These are phyloP conservation scores for Lathyrus tuberosus DNA, from an alignment of 306 rosid genomes.

Conservation along the genomic window DNA sequence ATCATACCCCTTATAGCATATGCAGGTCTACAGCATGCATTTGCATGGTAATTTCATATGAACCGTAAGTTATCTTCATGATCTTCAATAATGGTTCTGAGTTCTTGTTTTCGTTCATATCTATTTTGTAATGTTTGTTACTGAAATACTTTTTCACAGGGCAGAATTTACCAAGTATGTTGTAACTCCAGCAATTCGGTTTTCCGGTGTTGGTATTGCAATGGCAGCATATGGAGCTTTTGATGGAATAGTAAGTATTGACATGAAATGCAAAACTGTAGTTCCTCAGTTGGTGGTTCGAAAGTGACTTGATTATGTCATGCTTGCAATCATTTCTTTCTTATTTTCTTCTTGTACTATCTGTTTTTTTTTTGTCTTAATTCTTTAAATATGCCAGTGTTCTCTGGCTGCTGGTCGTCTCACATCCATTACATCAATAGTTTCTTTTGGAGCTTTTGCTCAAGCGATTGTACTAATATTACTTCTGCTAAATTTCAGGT, in stretches of 20 bases:
- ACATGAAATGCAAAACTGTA: constrained; percentile 21
- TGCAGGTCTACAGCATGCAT: constrained; percentile 94
- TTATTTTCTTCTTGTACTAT: too few species aligned
- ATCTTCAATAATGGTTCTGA: too few species aligned
- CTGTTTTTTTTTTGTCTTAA: not conserved
- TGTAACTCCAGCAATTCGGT: constrained; percentile 78
- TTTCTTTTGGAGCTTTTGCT: constrained; percentile 60
- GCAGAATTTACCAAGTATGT: constrained; percentile 77
- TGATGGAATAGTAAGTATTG: constrained; percentile 81
- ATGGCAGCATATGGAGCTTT: constrained; percentile 94
- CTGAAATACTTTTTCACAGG: constrained; percentile 50
- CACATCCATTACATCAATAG: constrained; percentile 65
- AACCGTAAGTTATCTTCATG: too few species aligned
- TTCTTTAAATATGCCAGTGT: constrained; percentile 53
- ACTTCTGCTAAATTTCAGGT: constrained; percentile 62
- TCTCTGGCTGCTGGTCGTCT: constrained; percentile 84
- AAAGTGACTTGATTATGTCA: too few species aligned
- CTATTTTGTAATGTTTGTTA: constrained; percentile 23
- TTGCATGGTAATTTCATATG: constrained; percentile 74
- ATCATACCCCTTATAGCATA: constrained; percentile 84
- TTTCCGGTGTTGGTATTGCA: constrained; percentile 89
- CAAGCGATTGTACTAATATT: constrained; percentile 64
- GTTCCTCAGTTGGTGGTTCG: not conserved
- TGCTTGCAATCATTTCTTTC: too few species aligned
- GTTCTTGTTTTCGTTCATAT: too few species aligned